A percentile compares a stretch with the other conserved stretches of the same genome.
These are phyloP conservation scores for Zygnema circumcarinatum DNA, from an alignment of 139 green algal species.

Conservation along the genomic window DNA sequence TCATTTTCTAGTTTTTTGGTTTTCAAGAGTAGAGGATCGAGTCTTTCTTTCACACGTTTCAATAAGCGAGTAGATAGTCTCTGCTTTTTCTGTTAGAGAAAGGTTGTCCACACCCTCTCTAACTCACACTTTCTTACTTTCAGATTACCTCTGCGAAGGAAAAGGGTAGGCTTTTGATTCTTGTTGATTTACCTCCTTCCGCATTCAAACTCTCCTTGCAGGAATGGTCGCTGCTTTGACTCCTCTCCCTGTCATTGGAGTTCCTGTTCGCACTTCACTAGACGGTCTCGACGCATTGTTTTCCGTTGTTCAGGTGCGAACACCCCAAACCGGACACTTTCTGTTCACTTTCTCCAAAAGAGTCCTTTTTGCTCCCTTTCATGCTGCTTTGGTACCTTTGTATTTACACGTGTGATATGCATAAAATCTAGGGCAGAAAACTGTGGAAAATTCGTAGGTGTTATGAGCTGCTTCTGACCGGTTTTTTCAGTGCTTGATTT, in stretches of 20 bases:
- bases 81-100: no score
- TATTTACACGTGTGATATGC: neutral
- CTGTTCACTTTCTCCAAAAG: neutral
- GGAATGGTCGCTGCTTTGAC: conserved; percentile 96
- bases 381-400: neutral
- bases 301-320: conserved; percentile 79
- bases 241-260: conserved; percentile 93
- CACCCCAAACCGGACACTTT: neutral
- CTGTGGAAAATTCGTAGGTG: no score
- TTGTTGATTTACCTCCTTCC: neutral
- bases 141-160: no score
- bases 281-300: conserved; percentile 94
- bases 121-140: no score
- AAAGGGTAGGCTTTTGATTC: no score
- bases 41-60: neutral
- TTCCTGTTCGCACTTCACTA: conserved; percentile 88
- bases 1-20: no score
- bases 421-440: no score
- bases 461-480: no score
- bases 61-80: neutral
- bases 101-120: no score
- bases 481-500: conserved; percentile 1
- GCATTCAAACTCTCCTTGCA: neutral
- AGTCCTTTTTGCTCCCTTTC: neutral
- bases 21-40: neutral